Conservation (phyloP, 352 stramenopile genomes). For the Pythium grandisporangium region DNA sequence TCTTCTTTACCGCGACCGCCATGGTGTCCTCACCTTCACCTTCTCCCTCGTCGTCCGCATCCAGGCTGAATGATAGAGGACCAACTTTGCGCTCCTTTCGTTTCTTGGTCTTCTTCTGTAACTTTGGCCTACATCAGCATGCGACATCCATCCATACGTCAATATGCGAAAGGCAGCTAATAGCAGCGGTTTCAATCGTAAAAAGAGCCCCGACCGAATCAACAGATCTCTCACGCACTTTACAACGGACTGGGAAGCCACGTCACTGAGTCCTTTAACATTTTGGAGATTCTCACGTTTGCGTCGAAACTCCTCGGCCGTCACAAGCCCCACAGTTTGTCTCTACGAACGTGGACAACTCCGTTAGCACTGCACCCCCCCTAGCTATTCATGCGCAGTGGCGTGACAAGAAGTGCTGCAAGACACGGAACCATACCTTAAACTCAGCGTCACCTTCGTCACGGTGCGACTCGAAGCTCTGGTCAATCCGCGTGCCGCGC, state of each 20-base stretch:
- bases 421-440: conserved; percentile 41
- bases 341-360: conserved; percentile 19
- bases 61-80: conserved; percentile 72
- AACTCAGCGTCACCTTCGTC: conserved; percentile 81
- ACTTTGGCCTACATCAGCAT: no score
- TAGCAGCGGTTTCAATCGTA: no score
- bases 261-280: no score
- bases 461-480: conserved; percentile 85
- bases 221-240: no score
- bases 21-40: conserved; percentile 7
- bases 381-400: no score
- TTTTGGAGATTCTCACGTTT: conserved; percentile 78
- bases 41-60: conserved; percentile 52
- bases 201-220: no score
- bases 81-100: conserved; percentile 75
- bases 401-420: conserved; percentile 21
- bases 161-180: no score
- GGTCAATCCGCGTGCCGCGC: conserved; percentile 82
- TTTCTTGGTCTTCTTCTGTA: conserved; percentile 65
- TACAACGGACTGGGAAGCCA: no score
- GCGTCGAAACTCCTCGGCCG: conserved; percentile 89
- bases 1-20: conserved; percentile 12
- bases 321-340: conserved; percentile 91
- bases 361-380: not conserved
- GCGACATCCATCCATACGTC: not conserved